phyloP scores from a whole-genome alignment of 176 grass and related monocot species.

The Pharus latifolius region DNA sequence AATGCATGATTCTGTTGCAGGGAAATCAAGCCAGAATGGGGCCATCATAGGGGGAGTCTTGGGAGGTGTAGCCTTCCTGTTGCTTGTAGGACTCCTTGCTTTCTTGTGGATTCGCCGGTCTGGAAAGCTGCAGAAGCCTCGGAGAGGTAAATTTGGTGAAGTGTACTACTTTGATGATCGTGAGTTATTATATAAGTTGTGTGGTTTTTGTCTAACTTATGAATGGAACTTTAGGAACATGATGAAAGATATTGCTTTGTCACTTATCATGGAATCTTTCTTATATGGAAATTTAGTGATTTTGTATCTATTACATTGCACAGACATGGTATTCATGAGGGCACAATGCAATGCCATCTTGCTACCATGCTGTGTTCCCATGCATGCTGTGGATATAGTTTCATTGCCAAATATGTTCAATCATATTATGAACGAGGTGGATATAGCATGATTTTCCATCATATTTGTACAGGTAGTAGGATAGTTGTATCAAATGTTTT shows the following conservation, averaged over 20 bases:
- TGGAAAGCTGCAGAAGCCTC: slow-evolving; percentile 18
- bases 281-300: not conserved
- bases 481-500: slow-evolving; percentile 13
- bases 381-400: not conserved
- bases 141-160: slow-evolving; percentile 34
- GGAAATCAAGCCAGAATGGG: slow-evolving; percentile 37
- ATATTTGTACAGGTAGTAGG: not conserved
- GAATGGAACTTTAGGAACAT: not conserved
- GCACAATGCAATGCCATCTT: not conserved
- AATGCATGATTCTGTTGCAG: slow-evolving; percentile 30
- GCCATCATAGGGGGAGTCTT: slow-evolving; percentile 56
- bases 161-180: not conserved
- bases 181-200: not conserved
- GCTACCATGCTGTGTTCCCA: not conserved
- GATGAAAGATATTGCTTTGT: not conserved
- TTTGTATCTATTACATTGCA: not conserved
- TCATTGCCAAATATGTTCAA: not conserved
- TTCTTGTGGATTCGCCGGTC: slow-evolving; percentile 33
- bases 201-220: not conserved
- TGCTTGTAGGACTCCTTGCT: slow-evolving; percentile 32
- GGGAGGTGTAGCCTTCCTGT: slow-evolving; percentile 36
- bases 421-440: too few species aligned
- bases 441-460: not conserved
- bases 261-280: not conserved
- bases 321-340: not conserved